Base-by-base conservation (phyloP, 2,329 filamentous ascomycete species). In the Diaporthe helianthi region DNA sequence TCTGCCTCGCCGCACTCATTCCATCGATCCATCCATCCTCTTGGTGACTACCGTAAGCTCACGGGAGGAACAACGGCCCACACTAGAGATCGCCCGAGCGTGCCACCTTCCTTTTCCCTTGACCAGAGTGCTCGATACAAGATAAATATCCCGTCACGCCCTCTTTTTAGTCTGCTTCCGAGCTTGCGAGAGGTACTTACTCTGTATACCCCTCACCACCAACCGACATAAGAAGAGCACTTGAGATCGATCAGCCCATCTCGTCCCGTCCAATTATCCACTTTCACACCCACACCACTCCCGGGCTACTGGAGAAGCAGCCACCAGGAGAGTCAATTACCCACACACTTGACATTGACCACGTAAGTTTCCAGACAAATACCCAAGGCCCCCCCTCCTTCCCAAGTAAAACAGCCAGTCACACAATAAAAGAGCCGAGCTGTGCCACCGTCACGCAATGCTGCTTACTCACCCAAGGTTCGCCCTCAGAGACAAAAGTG, bases 281-380 rank as follows among this genome's bases (percentile, higher is more conserved):
- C 58, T 15, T 24, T 15, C 38, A 10, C 55, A 61, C 41, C 26
- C 55, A 61, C 41, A 61, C 58, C n/a, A n/a, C n/a, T n/a, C 15
- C 55, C 55, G 46, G 54, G 6, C 54, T 8, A 31, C 19, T 29
- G 55, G 55, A 47, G 26, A 19, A 46, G 8, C 41, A 61, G 55
- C 55, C 47, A 47, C 55, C 55, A 61, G 26, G 44, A 63, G 58
- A 63, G 58, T 63, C 58, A 36, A 63, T 63, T 63, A 63, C 58
- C 29, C 58, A 36, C 44, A 49, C 36, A 63, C 44, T 61, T 17
- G 26, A 44, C 54, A n/a, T 12, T n/a, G 22, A 47, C 41, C n/a
- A 22, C 41, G 13, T 47, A n/a, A 8, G 19, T 33, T 12, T 19
- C 13, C 41, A 61, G 8, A 33, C 33, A 47, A 47, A 47, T 61